Evolutionary conservation across 2,329 filamentous ascomycete genomes (phyloP).

Genomic region (Domatiomyces globalis): DNA sequence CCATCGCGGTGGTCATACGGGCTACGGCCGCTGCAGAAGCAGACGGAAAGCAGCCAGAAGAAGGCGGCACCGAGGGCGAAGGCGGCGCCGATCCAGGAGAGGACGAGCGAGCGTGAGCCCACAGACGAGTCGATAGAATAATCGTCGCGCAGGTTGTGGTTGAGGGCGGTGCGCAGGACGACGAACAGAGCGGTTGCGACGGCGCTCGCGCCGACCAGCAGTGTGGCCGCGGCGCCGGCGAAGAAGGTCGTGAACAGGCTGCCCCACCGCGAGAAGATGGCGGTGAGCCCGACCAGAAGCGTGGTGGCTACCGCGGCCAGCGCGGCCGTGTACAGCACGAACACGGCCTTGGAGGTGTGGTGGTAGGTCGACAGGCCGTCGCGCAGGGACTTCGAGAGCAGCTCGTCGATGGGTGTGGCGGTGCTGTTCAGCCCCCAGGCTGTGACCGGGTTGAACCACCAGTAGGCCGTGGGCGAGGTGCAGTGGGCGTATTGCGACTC

Average conservation of each 20-base stretch:
- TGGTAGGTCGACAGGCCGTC: slow-evolving; percentile 59
- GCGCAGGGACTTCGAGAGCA: slow-evolving; percentile 53
- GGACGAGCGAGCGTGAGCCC: slow-evolving; percentile 54
- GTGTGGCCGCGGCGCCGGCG: slow-evolving; percentile 43
- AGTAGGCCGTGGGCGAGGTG: slow-evolving; percentile 57
- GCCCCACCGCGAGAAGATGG: slow-evolving; percentile 67
- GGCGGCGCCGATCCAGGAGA: slow-evolving; percentile 65
- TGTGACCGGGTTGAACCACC: slow-evolving; percentile 59
- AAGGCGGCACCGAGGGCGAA: slow-evolving; percentile 61
- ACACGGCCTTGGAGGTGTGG: slow-evolving; percentile 65
- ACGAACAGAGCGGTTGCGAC: slow-evolving; percentile 62
- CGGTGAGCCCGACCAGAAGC: slow-evolving; percentile 64
- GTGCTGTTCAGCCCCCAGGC: slow-evolving; percentile 46
- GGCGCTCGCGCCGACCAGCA: slow-evolving; percentile 51
- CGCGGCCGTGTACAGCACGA: slow-evolving; percentile 64
- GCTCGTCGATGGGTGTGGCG: slow-evolving; percentile 40
- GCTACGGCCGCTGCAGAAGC: slow-evolving; percentile 67
- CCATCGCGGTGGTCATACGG: slow-evolving; percentile 22
- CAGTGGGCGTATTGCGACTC: slow-evolving; percentile 41
- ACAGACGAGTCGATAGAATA: slow-evolving; percentile 57
- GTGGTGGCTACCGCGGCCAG: slow-evolving; percentile 55
- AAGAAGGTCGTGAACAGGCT: slow-evolving; percentile 72
- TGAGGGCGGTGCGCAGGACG: slow-evolving; percentile 54
- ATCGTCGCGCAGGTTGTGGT: slow-evolving; percentile 45
- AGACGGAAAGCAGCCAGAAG: slow-evolving; percentile 86